A percentile compares a stretch with the other conserved stretches of the same genome.
Conservation (phyloP, 352 stramenopile genomes). For the Globisporangium barbulae region DNA sequence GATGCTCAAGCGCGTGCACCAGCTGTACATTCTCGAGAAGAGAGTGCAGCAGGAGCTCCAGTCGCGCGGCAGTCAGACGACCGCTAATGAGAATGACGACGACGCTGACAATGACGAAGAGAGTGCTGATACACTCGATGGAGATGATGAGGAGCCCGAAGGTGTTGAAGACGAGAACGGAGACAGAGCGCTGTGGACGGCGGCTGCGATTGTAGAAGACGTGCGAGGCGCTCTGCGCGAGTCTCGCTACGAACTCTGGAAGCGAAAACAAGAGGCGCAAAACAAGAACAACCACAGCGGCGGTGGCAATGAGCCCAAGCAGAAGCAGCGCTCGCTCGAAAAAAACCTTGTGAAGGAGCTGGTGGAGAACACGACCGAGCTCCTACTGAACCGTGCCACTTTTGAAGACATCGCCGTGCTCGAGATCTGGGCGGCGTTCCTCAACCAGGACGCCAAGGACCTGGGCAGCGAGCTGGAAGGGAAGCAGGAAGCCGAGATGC, state of each 20-base stretch:
- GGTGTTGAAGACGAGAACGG: slow-evolving; percentile 9
- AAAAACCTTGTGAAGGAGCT: slow-evolving; percentile 47
- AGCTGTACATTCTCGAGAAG: slow-evolving; percentile 42
- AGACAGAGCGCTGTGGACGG: slow-evolving; percentile 10
- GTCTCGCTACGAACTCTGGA: slow-evolving; percentile 27
- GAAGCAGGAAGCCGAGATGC: slow-evolving; percentile 13
- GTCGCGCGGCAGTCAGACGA: slow-evolving; percentile 8
- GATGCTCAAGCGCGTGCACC: slow-evolving; percentile 30
- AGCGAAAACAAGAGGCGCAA: slow-evolving; percentile 15
- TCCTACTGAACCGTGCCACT: slow-evolving; percentile 49
- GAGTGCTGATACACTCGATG: slow-evolving; percentile 6
- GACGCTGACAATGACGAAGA: slow-evolving; percentile 14
- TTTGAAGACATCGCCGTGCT: slow-evolving; percentile 32
- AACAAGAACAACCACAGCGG: neutral
- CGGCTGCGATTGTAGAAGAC: slow-evolving; percentile 30
- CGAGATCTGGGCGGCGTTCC: slow-evolving; percentile 40
- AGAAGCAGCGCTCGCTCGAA: slow-evolving; percentile 29
- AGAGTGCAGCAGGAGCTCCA: slow-evolving; percentile 44
- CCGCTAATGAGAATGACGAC: slow-evolving; percentile 8
- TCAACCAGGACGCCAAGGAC: slow-evolving; percentile 10
- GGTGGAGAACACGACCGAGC: slow-evolving; percentile 61
- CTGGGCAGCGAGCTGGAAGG: neutral
- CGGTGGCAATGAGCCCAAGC: slow-evolving; percentile 11
- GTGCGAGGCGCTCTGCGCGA: slow-evolving; percentile 27
- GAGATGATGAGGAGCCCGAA: slow-evolving; percentile 11